Base-by-base conservation (phyloP, 2,329 filamentous ascomycete genomes). In the Chrysoporthe puriensis region DNA sequence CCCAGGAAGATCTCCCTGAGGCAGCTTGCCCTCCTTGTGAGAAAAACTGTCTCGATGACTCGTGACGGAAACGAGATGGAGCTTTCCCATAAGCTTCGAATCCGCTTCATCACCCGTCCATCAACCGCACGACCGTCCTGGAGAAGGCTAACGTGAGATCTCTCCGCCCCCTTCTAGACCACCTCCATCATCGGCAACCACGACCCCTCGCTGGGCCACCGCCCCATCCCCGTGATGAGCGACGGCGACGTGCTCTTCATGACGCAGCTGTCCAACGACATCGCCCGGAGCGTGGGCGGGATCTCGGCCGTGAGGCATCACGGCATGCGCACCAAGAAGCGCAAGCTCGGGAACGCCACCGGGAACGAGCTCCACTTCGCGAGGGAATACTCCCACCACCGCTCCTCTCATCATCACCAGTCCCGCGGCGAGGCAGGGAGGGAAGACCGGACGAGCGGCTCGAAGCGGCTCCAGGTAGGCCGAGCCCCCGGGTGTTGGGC, bases 161-260 rank as follows among this genome's bases (percentile, higher is more conserved):
- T 21, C 40, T 4, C 32, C 16, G 21, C 44, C 46, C 52, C 0
- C n/a, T 16, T 42, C n/a, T 13, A 65, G 63, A 62, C 70, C 43
- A 62, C 57, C 42, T 62, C 66, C 32, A 46, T 71, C 3, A 63
- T 70, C n/a, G 68, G 63, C 21, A 64, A 57, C 21, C 48, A 70
- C 46, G 68, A 71, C 43, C 48, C 59, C 14, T 57, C 44, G 3
- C 44, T 66, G 21, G 62, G 62, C 14, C 62, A 68, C n/a, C 60
- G 58, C 1, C 70, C 70, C 18, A 48, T 71, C 46, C 63, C 68
- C 4, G 62, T 71, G 2, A 71, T 71, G 68, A 68, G 64, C 46
- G 68, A 71, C 43, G 66, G 70, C 32, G 70, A 71, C 40, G 59
- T 71, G n/a, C 54, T 69, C 46, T 71, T 70, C 64, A 71, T 71